A percentile compares a stretch with the other conserved stretches of the same genome.
Evolutionary conservation across 2,329 filamentous ascomycete species (phyloP).

Genomic region (Aspergillus uvarum): DNA sequence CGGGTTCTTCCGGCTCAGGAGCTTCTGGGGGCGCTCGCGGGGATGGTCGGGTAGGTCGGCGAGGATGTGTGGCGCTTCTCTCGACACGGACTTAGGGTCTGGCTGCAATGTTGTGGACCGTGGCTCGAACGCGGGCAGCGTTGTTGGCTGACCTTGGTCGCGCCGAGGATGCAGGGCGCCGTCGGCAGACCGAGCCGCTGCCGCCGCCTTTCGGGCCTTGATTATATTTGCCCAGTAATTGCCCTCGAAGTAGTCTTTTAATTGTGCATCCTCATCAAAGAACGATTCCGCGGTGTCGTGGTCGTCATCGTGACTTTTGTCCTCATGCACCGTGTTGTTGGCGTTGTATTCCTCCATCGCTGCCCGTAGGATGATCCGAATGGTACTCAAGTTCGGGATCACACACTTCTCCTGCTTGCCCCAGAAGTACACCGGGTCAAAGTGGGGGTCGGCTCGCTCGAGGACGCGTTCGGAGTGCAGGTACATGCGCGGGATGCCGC

Average conservation of each 20-base stretch:
- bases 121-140: too few species aligned
- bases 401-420: slow-evolving; percentile 30
- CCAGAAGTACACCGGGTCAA: slow-evolving; percentile 26
- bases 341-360: slow-evolving; percentile 31
- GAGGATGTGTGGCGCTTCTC: not conserved
- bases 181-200: too few species aligned
- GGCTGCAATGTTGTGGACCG: too few species aligned
- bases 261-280: too few species aligned
- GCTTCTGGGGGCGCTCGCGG: not conserved
- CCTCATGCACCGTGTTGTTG: not conserved
- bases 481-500: slow-evolving; percentile 31
- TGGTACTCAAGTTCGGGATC: slow-evolving; percentile 35
- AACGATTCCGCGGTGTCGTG: too few species aligned
- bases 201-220: too few species aligned
- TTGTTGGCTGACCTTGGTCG: too few species aligned
- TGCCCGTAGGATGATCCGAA: slow-evolving; percentile 38
- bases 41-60: slow-evolving; percentile 7
- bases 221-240: too few species aligned
- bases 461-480: slow-evolving; percentile 23
- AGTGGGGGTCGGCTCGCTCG: slow-evolving; percentile 25
- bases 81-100: too few species aligned
- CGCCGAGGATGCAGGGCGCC: too few species aligned
- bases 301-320: too few species aligned
- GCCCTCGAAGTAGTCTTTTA: too few species aligned
- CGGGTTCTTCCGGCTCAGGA: slow-evolving; percentile 15